A percentile compares a stretch with the other conserved stretches of the same genome.
phyloP scores from a whole-genome alignment of 768 basidiomycete genomes.

The Clathrus columnatus region DNA sequence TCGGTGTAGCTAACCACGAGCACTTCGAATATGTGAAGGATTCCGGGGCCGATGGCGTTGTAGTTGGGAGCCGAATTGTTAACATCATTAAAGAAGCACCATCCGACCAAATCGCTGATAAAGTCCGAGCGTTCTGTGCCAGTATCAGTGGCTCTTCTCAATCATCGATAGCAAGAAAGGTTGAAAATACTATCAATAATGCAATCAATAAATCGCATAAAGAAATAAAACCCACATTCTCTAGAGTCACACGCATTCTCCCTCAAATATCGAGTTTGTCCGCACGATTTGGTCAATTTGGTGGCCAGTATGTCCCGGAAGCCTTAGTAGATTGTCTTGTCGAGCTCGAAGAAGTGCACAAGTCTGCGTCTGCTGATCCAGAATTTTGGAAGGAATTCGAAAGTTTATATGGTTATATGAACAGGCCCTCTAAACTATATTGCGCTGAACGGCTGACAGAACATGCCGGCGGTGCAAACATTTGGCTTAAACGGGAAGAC shows the following conservation, averaged over 20 bases:
- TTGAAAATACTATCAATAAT: slow-evolving; percentile 18
- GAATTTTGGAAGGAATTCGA: slow-evolving; percentile 89
- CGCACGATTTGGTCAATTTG: slow-evolving; percentile 86
- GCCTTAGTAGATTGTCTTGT: slow-evolving; percentile 86
- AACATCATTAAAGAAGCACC: slow-evolving; percentile 64
- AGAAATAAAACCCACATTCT: slow-evolving; percentile 15
- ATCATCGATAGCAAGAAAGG: slow-evolving; percentile 10
- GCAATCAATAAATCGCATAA: slow-evolving; percentile 17
- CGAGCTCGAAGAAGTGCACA: slow-evolving; percentile 89
- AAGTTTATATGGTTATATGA: slow-evolving; percentile 86
- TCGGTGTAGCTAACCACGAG: slow-evolving; percentile 83
- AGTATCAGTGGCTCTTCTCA: slow-evolving; percentile 45
- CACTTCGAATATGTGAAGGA: slow-evolving; percentile 83
- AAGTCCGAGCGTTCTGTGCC: slow-evolving; percentile 66
- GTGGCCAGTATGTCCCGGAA: slow-evolving; percentile 97
- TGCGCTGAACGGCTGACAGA: slow-evolving; percentile 86
- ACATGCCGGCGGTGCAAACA: slow-evolving; percentile 84
- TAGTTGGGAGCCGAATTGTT: slow-evolving; percentile 85
- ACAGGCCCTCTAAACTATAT: slow-evolving; percentile 87
- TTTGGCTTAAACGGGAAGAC: slow-evolving; percentile 97
- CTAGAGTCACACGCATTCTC: slow-evolving; percentile 22
- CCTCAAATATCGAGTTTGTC: slow-evolving; percentile 48
- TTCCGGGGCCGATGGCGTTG: slow-evolving; percentile 92
- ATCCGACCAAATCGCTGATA: slow-evolving; percentile 35
- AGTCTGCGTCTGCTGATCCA: slow-evolving; percentile 77